These are phyloP conservation scores for Conidiobolus incongruus DNA, from an alignment of 371 early-diverging fungal species.

Conservation along the genomic window DNA sequence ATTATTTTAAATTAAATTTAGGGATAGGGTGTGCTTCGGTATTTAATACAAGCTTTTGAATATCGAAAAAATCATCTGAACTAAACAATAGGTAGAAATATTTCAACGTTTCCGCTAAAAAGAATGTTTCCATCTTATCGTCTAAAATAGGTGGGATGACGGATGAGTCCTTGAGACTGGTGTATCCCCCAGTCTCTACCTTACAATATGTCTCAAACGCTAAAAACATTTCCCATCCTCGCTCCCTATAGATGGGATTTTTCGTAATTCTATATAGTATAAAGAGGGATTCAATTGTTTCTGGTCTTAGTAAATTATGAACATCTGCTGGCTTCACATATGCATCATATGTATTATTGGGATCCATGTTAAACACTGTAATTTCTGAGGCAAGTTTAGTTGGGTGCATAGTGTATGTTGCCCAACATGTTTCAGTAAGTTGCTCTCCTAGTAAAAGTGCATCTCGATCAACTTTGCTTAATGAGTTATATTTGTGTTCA, in stretches of 20 bases:
- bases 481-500: neutral
- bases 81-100: slow-evolving; percentile 77
- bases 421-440: slow-evolving; percentile 51
- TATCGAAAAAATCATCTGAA: slow-evolving; percentile 7
- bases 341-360: slow-evolving; percentile 30
- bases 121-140: slow-evolving; percentile 67
- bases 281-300: slow-evolving; percentile 77
- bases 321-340: slow-evolving; percentile 27
- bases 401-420: slow-evolving; percentile 53
- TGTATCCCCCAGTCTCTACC: slow-evolving; percentile 43
- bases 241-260: slow-evolving; percentile 57
- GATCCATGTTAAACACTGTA: slow-evolving; percentile 15
- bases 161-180: slow-evolving; percentile 48
- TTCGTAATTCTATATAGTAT: slow-evolving; percentile 62
- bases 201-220: slow-evolving; percentile 56
- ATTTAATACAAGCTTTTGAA: slow-evolving; percentile 63
- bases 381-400: slow-evolving; percentile 73
- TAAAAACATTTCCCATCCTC: slow-evolving; percentile 77
- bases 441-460: slow-evolving; percentile 50
- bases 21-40: slow-evolving; percentile 75
- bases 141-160: slow-evolving; percentile 16
- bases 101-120: slow-evolving; percentile 76
- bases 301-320: slow-evolving; percentile 60
- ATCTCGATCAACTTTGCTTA: slow-evolving; percentile 11
- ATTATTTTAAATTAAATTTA: neutral